Conservation (phyloP, 1,284 basidiomycete species). For the Trichosporon asahii region DNA sequence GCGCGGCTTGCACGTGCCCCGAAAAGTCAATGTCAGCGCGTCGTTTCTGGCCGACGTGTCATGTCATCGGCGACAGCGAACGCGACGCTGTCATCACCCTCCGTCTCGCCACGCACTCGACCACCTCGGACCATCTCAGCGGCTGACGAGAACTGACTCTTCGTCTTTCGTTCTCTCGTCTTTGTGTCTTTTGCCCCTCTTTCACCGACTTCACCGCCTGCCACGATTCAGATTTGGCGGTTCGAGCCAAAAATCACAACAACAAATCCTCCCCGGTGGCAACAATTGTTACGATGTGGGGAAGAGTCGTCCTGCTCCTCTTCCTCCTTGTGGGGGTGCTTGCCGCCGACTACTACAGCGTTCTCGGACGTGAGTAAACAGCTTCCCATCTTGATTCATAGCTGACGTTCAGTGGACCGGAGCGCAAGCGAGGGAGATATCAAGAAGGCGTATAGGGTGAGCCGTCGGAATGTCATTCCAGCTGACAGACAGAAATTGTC, state of each 20-base stretch:
- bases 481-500: conserved; percentile 63
- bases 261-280: background rate
- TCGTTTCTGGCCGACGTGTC: background rate
- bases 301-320: background rate
- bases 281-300: background rate
- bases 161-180: background rate
- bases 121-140: background rate
- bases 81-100: background rate
- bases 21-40: conserved; percentile 8
- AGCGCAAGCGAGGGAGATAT: conserved; percentile 82
- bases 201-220: background rate
- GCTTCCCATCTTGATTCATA: background rate
- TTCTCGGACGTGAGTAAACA: background rate
- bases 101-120: background rate
- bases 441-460: conserved; percentile 72
- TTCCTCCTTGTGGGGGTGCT: background rate
- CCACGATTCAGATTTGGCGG: background rate
- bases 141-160: background rate
- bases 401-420: conserved; percentile 60
- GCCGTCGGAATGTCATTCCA: background rate
- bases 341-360: conserved; percentile 6
- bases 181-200: background rate
- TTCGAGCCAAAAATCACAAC: background rate
- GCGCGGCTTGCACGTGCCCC: background rate
- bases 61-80: background rate